Evolutionary conservation across 2,329 filamentous ascomycete genomes (phyloP).

Genomic region (Alternaria infectoria): DNA sequence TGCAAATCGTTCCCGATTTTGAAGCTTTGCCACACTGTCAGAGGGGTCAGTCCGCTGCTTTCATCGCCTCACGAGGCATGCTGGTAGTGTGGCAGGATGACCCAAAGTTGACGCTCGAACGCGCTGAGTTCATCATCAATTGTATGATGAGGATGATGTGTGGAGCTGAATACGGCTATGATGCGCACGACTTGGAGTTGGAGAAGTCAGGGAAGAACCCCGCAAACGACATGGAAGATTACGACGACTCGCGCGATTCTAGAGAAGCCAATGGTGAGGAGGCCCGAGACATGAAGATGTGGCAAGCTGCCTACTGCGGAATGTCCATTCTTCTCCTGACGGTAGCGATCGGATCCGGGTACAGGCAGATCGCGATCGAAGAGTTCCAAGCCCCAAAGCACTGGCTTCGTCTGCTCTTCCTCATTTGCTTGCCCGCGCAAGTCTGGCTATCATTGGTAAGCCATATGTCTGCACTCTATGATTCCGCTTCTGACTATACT

Average conservation of each 20-base stretch:
- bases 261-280: constrained; percentile 39
- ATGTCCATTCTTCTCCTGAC: constrained; percentile 61
- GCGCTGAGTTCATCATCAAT: constrained; percentile 74
- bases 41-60: constrained; percentile 82
- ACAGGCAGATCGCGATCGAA: constrained; percentile 62
- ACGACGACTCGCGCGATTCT: constrained; percentile 34
- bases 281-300: constrained; percentile 60
- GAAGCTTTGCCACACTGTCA: constrained; percentile 64
- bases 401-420: constrained; percentile 62
- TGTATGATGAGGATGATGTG: constrained; percentile 77
- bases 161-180: constrained; percentile 55
- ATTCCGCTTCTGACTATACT: background rate
- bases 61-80: constrained; percentile 73
- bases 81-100: constrained; percentile 86
- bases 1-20: constrained; percentile 68
- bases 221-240: constrained; percentile 17
- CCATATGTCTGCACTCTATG: constrained; percentile 17
- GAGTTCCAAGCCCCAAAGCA: constrained; percentile 57
- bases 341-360: constrained; percentile 63
- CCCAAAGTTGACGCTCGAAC: constrained; percentile 70
- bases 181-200: constrained; percentile 45
- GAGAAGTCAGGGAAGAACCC: constrained; percentile 38
- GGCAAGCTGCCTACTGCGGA: constrained; percentile 61
- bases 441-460: constrained; percentile 63
- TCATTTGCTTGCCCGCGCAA: constrained; percentile 60